Evolutionary conservation across 2,329 filamentous ascomycete species (phyloP), one percentile per base, ranked within the genome.

Genomic region (Chaetomium olivaceum): DNA sequence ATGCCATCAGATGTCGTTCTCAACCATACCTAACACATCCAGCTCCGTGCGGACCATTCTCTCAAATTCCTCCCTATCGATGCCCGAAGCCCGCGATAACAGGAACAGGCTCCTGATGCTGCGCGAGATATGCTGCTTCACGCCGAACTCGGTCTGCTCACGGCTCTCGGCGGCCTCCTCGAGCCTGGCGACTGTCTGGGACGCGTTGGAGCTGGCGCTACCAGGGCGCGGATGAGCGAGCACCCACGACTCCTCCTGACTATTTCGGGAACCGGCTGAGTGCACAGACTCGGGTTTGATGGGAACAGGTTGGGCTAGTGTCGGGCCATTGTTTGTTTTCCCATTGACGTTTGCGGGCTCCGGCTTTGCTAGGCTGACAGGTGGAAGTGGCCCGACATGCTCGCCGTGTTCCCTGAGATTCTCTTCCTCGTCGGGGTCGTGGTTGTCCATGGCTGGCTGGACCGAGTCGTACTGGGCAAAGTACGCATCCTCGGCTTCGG

Each of bases 41-140:
- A 94, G 77, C 78, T 94, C 91, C 25, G 85, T 87, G 76, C 83
- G 84, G 14, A 94, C 85, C 67, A 93, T 81, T 60, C 85, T 81
- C 76, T 91, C 88, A 77, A 94, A 95, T 74, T 94, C 91, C 39
- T 86, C 85, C 54, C 88, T 81, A 59, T 90, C 87, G 70, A 95
- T 93, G 0, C 91, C 91, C 25, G 87, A 87, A 1, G 88, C 84
- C 51, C 84, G 85, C 27, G 91, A 88, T 68, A 95, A 78, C 69
- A 90, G 79, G 76, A 87, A 94, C 69, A 95, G 77, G 76, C 89
- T 93, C 80, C 91, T 90, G 63, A 95, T 85, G 73, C 88, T 91
- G 9, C 89, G 88, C 43, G 88, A 89, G 54, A 95, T 87, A 77
- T 94, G 91, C 77, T 93, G 89, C 76, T 90, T 91, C 62, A 95